Conservation (phyloP, 2,329 filamentous ascomycete genomes). For the Phaeosphaeriaceae sp. region DNA sequence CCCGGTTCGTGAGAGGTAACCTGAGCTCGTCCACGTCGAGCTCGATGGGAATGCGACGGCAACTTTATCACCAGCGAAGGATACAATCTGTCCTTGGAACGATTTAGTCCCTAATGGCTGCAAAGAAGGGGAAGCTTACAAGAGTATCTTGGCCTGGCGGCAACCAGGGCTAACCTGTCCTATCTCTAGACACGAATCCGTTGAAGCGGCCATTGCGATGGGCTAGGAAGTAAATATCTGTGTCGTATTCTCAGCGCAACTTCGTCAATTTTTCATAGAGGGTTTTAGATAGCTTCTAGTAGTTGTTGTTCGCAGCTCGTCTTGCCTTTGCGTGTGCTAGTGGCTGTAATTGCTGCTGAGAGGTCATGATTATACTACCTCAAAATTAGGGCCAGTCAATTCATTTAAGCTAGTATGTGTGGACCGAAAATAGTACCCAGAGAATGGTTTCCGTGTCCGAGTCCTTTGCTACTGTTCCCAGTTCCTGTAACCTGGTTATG, state of each 20-base stretch:
- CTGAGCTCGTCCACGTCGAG: too few relatives aligned
- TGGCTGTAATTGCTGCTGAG: constrained; percentile 5
- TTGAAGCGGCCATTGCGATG: constrained; percentile 15
- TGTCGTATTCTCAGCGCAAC: too few relatives aligned
- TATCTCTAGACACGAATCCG: constrained; percentile 10
- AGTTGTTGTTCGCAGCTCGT: too few relatives aligned
- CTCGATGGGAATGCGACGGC: constrained; percentile 3
- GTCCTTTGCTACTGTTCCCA: too few relatives aligned
- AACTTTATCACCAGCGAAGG: constrained; percentile 1
- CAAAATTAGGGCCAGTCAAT: too few relatives aligned
- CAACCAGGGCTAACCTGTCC: constrained; percentile 8
- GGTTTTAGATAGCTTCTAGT: too few relatives aligned
- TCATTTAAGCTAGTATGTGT: too few relatives aligned
- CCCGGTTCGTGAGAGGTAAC: too few relatives aligned
- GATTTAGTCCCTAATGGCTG: constrained; percentile 3
- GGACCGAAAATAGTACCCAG: too few relatives aligned
- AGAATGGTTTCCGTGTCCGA: too few relatives aligned
- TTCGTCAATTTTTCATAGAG: too few relatives aligned
- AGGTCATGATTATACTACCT: constrained; percentile 8
- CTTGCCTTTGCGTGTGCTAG: background rate
- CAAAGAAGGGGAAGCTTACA: constrained; percentile 6
- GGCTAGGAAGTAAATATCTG: background rate
- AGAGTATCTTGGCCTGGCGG: constrained; percentile 12
- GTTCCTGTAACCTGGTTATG: too few relatives aligned
- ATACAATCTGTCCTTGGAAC: constrained; percentile 5